Evolutionary conservation across 2,329 filamentous ascomycete species (phyloP).

Genomic region (Dryadomyces sulphureus): DNA sequence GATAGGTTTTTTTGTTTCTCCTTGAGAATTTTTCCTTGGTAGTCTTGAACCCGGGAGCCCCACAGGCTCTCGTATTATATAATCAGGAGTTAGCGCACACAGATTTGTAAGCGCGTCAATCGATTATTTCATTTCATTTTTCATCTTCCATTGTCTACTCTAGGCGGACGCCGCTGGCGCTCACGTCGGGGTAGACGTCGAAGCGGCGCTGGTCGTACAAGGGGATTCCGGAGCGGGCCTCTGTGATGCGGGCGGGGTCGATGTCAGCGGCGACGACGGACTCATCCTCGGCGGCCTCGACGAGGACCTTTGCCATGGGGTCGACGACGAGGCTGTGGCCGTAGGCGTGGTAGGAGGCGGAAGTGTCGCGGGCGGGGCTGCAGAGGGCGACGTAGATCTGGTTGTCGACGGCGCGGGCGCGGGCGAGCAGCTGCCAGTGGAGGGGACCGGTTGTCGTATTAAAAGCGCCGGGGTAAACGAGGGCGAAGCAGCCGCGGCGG

Average conservation of each 20-base stretch:
- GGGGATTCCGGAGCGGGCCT: conserved; percentile 71
- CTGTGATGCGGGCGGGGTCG: conserved; percentile 51
- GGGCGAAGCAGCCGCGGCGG: conserved; percentile 68
- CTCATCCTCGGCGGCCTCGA: conserved; percentile 65
- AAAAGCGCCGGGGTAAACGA: conserved; percentile 94
- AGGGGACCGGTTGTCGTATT: conserved; percentile 84
- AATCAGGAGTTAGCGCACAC: too few relatives aligned
- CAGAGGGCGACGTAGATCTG: conserved; percentile 87
- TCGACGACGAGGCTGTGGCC: conserved; percentile 83
- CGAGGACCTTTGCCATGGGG: conserved; percentile 71
- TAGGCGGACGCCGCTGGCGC: conserved; percentile 32
- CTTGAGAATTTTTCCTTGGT: too few relatives aligned
- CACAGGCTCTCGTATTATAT: too few relatives aligned
- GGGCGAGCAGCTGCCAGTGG: conserved; percentile 76
- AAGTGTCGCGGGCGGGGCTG: conserved; percentile 70
- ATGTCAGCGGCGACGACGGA: conserved; percentile 62
- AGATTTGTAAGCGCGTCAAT: too few relatives aligned
- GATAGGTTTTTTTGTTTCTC: too few relatives aligned
- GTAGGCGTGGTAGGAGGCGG: conserved; percentile 72
- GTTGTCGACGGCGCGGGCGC: conserved; percentile 64
- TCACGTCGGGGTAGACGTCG: conserved; percentile 90
- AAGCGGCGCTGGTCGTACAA: conserved; percentile 75
- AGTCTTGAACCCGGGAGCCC: too few relatives aligned
- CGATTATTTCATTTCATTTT: not conserved
- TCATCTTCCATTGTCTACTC: not conserved